Evolutionary conservation across 768 basidiomycete genomes (phyloP).

Genomic region (Termitomyces sp.): DNA sequence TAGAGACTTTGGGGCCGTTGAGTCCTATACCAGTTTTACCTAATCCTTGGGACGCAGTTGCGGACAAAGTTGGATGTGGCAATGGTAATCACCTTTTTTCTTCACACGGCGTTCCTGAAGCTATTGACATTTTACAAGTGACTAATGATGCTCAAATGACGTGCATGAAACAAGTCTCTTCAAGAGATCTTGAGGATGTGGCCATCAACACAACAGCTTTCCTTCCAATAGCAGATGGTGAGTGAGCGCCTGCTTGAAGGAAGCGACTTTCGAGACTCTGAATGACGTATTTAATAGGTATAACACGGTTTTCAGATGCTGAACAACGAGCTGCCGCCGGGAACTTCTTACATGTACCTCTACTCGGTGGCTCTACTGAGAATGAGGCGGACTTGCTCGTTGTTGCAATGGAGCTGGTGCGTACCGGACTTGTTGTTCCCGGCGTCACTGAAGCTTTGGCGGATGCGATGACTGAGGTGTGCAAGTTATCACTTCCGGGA

Average conservation of each 20-base stretch:
- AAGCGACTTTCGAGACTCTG: background rate
- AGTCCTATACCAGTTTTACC: background rate
- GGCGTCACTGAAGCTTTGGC: background rate
- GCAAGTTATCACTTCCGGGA: background rate
- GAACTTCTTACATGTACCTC: constrained; percentile 9
- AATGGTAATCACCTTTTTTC: constrained; percentile 15
- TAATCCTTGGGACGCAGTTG: constrained; percentile 10
- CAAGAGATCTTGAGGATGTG: constrained; percentile 21
- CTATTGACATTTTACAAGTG: constrained; percentile 1
- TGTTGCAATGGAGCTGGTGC: background rate
- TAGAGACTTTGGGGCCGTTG: background rate
- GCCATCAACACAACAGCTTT: constrained; percentile 21
- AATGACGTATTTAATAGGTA: constrained; percentile 10
- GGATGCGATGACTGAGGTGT: background rate
- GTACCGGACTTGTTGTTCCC: background rate
- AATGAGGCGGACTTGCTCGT: background rate
- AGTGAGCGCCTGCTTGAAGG: background rate
- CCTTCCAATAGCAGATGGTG: constrained; percentile 25
- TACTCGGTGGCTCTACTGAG: background rate
- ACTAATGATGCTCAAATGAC: constrained; percentile 21
- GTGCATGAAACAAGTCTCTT: constrained; percentile 28
- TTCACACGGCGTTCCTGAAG: background rate
- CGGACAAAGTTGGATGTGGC: constrained; percentile 27
- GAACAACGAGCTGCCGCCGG: constrained; percentile 9
- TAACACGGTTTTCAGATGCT: constrained; percentile 26